Evolutionary conservation across 2,329 filamentous ascomycete genomes (phyloP), one percentile per base, ranked within the genome.

Genomic region (Fusarium decemcellulare): DNA sequence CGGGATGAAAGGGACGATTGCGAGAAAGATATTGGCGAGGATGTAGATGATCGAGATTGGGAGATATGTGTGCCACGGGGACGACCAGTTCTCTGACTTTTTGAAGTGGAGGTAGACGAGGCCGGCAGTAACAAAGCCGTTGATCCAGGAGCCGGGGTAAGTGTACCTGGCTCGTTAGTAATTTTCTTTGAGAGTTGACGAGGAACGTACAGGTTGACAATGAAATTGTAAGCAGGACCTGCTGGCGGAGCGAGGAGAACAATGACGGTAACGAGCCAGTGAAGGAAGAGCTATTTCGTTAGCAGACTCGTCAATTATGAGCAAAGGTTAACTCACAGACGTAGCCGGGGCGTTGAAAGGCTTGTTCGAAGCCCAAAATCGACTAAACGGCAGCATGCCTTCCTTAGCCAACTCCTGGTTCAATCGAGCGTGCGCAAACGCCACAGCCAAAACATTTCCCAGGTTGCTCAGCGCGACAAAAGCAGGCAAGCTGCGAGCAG

Each of bases 321-420:
- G 7, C 5, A 40, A 2, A 5, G 23, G 23, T 23, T 5, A 5
- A 79, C 80, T 72, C 77, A 84, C 82, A 11, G 85, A 80, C 8
- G 88, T 81, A n/a, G 88, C 84, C 0, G 91, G 91, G 0, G 91
- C 86, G 59, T 90, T 88, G 65, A 90, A 91, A 0, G 91, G 91
- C 78, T 86, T 88, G 73, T 90, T 91, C 5, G 89, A 92, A 0
- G 91, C 91, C 88, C 89, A 93, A 75, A 93, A 87, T 3, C 84
- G 83, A 64, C 88, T 89, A 58, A 86, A 91, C 0, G 91, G 91
- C 14, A 93, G 74, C 6, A 93, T 81, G 0, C 90, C 90, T 72
- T 93, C 91, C 72, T 91, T 92, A 1, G 88, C 91, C 46, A 93
- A 81, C 76, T 93, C 91, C 67, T 90, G 88, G 68, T 88, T 90